A percentile compares a stretch with the other conserved stretches of the same genome.
These are phyloP conservation scores for Gossypium raimondii DNA, from an alignment of 345 rosid species.

Conservation along the genomic window DNA sequence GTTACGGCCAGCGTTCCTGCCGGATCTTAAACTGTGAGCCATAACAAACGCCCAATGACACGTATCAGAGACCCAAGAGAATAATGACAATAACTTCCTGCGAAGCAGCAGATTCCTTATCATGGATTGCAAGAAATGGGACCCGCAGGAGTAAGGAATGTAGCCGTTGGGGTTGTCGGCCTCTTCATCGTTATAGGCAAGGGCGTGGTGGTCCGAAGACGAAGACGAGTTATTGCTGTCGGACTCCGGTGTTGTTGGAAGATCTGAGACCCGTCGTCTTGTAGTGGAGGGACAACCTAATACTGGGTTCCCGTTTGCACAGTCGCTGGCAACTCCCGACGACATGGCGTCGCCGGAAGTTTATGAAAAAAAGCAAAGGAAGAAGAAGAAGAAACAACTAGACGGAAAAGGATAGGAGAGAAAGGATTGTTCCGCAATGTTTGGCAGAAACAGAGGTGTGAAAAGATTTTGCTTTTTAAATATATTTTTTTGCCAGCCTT, in stretches of 20 bases:
- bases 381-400: neutral
- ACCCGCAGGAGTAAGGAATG: constrained; percentile 18
- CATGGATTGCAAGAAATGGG: constrained; percentile 26
- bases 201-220: constrained; percentile 29
- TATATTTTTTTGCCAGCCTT: too few species aligned
- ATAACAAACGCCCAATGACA: constrained; percentile 40
- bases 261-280: constrained; percentile 58
- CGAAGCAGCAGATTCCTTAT: constrained; percentile 37
- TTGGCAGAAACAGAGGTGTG: neutral
- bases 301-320: constrained; percentile 41
- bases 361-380: neutral
- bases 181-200: constrained; percentile 34
- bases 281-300: constrained; percentile 48
- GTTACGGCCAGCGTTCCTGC: constrained; percentile 49
- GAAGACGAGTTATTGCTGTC: constrained; percentile 20
- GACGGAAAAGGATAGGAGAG: neutral
- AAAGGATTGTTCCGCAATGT: neutral
- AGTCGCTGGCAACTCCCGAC: constrained; percentile 41
- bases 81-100: constrained; percentile 20
- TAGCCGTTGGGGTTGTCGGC: constrained; percentile 19
- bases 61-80: constrained; percentile 35
- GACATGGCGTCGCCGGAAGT: constrained; percentile 40
- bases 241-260: neutral
- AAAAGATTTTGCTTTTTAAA: neutral
- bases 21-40: constrained; percentile 45